Percentiles rank a stretch among this genome's conserved stretches.
These are phyloP conservation scores for Hypoxylon sp. DNA, from an alignment of 2,329 filamentous ascomycete genomes.

Conservation along the genomic window DNA sequence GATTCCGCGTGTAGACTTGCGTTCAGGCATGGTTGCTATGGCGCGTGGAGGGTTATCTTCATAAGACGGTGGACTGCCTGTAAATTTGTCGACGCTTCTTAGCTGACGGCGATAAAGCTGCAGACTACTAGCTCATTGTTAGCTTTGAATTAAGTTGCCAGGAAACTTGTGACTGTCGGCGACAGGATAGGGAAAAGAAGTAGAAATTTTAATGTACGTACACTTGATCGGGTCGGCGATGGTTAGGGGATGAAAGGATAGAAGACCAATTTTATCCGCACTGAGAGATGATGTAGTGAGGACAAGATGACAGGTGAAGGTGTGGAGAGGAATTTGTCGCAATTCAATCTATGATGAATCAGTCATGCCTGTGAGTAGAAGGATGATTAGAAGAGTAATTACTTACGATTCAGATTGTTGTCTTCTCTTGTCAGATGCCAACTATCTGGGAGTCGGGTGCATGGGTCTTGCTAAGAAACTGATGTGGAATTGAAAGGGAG, in stretches of 20 bases:
- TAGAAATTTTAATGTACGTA: not conserved
- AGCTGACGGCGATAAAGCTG: not conserved
- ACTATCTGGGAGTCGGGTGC: not conserved
- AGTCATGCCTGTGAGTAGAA: not conserved
- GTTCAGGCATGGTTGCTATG: not conserved
- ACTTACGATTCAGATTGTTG: not conserved
- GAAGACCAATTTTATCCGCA: not conserved
- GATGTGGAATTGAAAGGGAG: not conserved
- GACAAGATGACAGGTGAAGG: not conserved
- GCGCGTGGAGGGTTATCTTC: not conserved
- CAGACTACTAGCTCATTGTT: not conserved
- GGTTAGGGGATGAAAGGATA: not conserved
- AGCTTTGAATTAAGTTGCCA: not conserved
- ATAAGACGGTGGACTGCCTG: not conserved
- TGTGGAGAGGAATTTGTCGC: not conserved
- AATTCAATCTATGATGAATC: not conserved
- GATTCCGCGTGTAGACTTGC: no score
- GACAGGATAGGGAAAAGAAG: not conserved
- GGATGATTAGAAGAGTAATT: not conserved
- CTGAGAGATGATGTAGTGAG: not conserved
- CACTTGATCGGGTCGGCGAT: not conserved
- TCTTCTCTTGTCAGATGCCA: not conserved
- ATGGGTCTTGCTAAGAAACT: not conserved
- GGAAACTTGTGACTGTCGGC: not conserved
- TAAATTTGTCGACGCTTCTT: not conserved